phyloP scores from a whole-genome alignment of 805 yeast species.

The Metschnikowia cerradonensis region DNA sequence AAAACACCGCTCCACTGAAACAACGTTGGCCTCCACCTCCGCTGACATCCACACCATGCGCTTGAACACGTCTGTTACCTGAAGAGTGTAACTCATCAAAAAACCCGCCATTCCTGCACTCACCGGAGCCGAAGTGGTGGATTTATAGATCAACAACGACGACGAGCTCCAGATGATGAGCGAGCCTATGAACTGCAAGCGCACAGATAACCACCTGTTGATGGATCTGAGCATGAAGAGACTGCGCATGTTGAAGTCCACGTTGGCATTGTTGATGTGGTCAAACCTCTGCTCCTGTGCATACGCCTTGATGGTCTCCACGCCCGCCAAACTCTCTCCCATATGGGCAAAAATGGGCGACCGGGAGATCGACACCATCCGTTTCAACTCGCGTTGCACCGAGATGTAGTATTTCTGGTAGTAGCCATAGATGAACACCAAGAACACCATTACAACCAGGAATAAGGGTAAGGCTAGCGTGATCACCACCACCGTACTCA shows the following conservation, averaged over 20 bases:
- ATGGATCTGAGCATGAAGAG: conserved; percentile 49
- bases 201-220: conserved; percentile 62
- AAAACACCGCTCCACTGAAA: conserved; percentile 62
- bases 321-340: conserved; percentile 77
- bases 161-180: conserved; percentile 51
- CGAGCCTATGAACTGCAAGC: conserved; percentile 61
- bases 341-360: conserved; percentile 55
- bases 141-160: conserved; percentile 38
- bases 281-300: conserved; percentile 62
- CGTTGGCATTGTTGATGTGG: conserved; percentile 46
- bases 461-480: conserved; percentile 53
- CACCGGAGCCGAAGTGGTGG: conserved; percentile 36
- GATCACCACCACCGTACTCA: conserved; percentile 50
- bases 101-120: conserved; percentile 62
- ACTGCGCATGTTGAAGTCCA: conserved; percentile 47
- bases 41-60: conserved; percentile 59
- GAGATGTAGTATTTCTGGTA: conserved; percentile 78
- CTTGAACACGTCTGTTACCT: conserved; percentile 50
- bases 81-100: conserved; percentile 59
- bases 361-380: conserved; percentile 63
- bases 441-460: conserved; percentile 40
- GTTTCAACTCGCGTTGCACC: conserved; percentile 65
- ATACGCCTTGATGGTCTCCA: conserved; percentile 74
- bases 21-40: conserved; percentile 59
- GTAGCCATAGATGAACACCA: conserved; percentile 58